Conservation (phyloP, 257 asterid genomes). For the Petunia secreta region DNA sequence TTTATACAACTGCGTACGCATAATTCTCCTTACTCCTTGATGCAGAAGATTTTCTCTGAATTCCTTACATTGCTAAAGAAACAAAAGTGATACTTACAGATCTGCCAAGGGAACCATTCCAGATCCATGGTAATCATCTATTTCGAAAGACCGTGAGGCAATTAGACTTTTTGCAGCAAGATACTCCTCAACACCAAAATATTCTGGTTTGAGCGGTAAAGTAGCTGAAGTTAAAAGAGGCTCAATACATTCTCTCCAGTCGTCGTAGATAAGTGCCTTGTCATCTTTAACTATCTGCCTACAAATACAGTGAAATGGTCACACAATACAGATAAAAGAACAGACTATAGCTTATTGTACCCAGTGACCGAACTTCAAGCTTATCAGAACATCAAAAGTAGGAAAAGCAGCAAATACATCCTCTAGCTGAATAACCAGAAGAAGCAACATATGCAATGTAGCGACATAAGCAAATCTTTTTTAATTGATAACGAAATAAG, state of each 20-base stretch:
- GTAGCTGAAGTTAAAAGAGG: conserved; percentile 57
- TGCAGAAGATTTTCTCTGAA: not conserved
- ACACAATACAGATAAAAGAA: conserved; percentile 18
- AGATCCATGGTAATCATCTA: conserved; percentile 78
- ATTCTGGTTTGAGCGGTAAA: conserved; percentile 52
- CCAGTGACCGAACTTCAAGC: not conserved
- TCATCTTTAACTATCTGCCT: conserved; percentile 84
- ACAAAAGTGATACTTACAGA: conserved; percentile 61
- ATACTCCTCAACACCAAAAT: conserved; percentile 66
- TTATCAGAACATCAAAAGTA: conserved; percentile 8
- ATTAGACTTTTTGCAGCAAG: conserved; percentile 80
- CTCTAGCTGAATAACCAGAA: conserved; percentile 1
- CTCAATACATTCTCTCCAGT: conserved; percentile 82
- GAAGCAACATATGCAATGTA: conserved; percentile 10
- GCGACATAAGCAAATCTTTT: not conserved
- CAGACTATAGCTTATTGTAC: not conserved
- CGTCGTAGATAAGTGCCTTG: conserved; percentile 66
- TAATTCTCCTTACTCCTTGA: not conserved
- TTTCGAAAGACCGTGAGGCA: conserved; percentile 79
- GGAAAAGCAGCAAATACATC: not conserved
- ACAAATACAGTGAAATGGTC: conserved; percentile 33
- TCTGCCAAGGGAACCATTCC: conserved; percentile 99
- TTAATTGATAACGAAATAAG: not conserved
- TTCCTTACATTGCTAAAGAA: too few species aligned
- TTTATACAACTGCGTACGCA: not conserved